Evolutionary conservation across 2,329 filamentous ascomycete genomes (phyloP), one percentile per base, ranked within the genome.

Genomic region (Didymellaceae sp.): DNA sequence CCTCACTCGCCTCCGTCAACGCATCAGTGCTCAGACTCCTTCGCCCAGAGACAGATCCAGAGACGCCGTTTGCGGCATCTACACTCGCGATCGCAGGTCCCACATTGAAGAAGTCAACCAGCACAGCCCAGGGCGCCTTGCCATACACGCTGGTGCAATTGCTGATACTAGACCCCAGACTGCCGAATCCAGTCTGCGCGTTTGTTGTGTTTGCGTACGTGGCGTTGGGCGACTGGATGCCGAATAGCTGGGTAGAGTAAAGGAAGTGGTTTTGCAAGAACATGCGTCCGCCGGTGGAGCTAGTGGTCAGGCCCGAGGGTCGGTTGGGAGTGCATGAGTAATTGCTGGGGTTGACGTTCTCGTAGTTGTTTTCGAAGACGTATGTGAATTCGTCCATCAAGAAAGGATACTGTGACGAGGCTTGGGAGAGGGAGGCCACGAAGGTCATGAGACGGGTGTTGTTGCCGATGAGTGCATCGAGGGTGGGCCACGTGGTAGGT

Each of bases 201-300:
- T 93, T 93, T 31, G 88, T 90, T 8, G 78, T 82, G 7, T 82
- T 74, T 62, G 90, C 66, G 38, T 66, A 82, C 52, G 77, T 78
- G 4, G 80, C 71, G 14, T 78, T 70, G n/a, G 72, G 71, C 22
- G 58, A 63, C 54, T 73, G 62, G 30, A 74, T 71, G 16, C 68
- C 68, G 43, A 74, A 70, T 1, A 77, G 68, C 17, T 85, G 67
- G 5, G 67, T 73, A 49, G 79, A 75, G 76, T 92, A 86, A 44
- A 88, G 80, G 77, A 94, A 93, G 75, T 94, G 90, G 78, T 94
- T 94, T 77, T 90, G 80, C 8, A 94, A 77, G 20, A 89, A 84
- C 69, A 94, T 80, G 61, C 84, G 80, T 59, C 82, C 82, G 24
- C 45, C 45, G 1, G 79, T 78, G 0, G 77, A 66, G 20, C 88